Percentiles rank a stretch among this genome's conserved stretches.
Conservation (phyloP, 2,329 filamentous ascomycete genomes). For the Botrytis galanthina region DNA sequence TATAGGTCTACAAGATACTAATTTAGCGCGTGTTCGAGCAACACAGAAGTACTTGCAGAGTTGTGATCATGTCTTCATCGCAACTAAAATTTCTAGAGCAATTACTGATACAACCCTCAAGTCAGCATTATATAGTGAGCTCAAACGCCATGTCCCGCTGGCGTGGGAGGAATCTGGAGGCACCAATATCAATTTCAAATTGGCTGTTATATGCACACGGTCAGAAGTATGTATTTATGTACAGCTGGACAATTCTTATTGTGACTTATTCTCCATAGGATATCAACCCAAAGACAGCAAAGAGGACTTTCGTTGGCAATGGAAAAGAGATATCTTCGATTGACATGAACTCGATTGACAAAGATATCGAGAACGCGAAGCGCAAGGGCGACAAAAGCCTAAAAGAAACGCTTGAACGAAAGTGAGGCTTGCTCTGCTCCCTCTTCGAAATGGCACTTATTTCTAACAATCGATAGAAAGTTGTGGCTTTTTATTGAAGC, state of each 20-base stretch:
- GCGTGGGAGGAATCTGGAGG: slow-evolving; percentile 22
- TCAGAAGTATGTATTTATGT: neutral
- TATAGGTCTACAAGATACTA: slow-evolving; percentile 39
- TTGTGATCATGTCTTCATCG: slow-evolving; percentile 41
- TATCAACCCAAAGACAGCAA: neutral
- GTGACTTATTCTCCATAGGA: neutral
- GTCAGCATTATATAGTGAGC: slow-evolving; percentile 2
- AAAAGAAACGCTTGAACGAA: neutral
- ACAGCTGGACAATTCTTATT: neutral
- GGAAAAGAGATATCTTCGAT: neutral
- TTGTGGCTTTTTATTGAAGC: neutral
- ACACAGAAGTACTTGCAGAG: slow-evolving; percentile 39
- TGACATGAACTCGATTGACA: neutral
- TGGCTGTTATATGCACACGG: neutral
- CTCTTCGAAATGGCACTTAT: neutral
- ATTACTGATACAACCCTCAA: neutral
- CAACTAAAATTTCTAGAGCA: slow-evolving; percentile 28
- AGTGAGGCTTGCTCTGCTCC: neutral
- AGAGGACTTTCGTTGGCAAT: neutral
- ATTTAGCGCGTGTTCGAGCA: slow-evolving; percentile 39
- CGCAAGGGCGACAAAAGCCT: neutral
- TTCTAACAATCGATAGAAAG: neutral
- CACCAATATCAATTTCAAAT: neutral
- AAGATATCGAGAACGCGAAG: neutral
- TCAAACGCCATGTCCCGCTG: neutral